Evolutionary conservation across 2,329 filamentous ascomycete species (phyloP).

Genomic region (Ceratocystis destructans): DNA sequence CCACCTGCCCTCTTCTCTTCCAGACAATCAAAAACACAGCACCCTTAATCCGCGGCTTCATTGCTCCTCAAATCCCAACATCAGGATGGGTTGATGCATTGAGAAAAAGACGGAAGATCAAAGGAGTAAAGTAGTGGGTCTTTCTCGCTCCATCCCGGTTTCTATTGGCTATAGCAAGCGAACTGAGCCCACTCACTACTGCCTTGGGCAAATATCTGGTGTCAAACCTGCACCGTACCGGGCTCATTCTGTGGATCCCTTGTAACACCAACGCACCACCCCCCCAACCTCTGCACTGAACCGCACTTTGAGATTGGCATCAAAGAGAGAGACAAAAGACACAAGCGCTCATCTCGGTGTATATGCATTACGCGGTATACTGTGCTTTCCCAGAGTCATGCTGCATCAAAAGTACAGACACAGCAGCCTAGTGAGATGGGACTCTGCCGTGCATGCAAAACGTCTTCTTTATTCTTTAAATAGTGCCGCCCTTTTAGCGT

Average conservation of each 20-base stretch:
- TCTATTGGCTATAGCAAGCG: constrained; percentile 19
- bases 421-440: no score
- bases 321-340: background rate
- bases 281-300: background rate
- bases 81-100: background rate
- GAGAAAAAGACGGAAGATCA: background rate
- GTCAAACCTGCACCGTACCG: background rate
- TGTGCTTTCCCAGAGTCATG: no score
- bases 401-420: no score
- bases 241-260: background rate
- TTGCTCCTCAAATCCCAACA: background rate
- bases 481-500: no score
- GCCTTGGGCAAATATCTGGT: background rate
- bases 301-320: background rate
- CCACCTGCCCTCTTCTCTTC: background rate
- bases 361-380: no score
- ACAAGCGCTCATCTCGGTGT: no score
- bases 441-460: no score
- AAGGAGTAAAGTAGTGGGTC: background rate
- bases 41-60: background rate
- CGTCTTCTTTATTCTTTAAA: no score
- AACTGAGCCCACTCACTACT: constrained; percentile 10
- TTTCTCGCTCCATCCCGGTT: constrained; percentile 16
- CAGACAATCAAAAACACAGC: background rate
- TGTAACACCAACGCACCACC: background rate